phyloP scores from a whole-genome alignment of 192 early-diverging fungal genomes.

The Entrophospora sp. region DNA sequence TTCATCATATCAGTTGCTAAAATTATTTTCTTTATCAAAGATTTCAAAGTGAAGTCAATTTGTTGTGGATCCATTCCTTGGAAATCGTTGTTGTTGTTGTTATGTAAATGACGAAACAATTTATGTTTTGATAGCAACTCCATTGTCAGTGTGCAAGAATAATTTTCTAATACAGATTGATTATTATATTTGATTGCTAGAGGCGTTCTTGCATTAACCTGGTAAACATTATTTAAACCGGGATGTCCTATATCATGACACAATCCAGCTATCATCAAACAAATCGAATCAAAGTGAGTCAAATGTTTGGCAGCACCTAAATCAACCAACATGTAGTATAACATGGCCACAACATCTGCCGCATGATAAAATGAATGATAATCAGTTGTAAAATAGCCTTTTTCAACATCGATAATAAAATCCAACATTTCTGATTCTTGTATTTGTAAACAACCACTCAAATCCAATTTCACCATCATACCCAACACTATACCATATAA shows the following conservation, averaged over 20 bases:
- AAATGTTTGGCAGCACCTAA: constrained; percentile 60
- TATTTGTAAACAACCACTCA: constrained; percentile 52
- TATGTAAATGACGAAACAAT: constrained; percentile 53
- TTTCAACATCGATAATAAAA: constrained; percentile 75
- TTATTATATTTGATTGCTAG: constrained; percentile 66
- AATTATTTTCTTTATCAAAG: constrained; percentile 61
- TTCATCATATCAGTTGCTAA: constrained; percentile 87
- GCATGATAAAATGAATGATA: constrained; percentile 94
- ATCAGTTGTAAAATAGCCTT: constrained; percentile 69
- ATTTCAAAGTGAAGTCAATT: constrained; percentile 30
- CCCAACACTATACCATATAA: constrained; percentile 78
- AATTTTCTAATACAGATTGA: constrained; percentile 76
- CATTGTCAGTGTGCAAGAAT: constrained; percentile 70
- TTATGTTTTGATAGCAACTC: constrained; percentile 65
- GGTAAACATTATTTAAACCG: constrained; percentile 85
- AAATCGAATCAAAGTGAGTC: constrained; percentile 60
- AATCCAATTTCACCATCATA: constrained; percentile 58
- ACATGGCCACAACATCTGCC: constrained; percentile 76
- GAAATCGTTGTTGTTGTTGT: constrained; percentile 37
- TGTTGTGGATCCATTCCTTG: not conserved
- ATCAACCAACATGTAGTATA: constrained; percentile 68
- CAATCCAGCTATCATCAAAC: constrained; percentile 72
- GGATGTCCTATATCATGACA: constrained; percentile 90
- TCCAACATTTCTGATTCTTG: constrained; percentile 63
- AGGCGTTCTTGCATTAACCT: constrained; percentile 77